phyloP scores from a whole-genome alignment of 2,329 filamentous ascomycete genomes.

The Venturia carpophila region DNA sequence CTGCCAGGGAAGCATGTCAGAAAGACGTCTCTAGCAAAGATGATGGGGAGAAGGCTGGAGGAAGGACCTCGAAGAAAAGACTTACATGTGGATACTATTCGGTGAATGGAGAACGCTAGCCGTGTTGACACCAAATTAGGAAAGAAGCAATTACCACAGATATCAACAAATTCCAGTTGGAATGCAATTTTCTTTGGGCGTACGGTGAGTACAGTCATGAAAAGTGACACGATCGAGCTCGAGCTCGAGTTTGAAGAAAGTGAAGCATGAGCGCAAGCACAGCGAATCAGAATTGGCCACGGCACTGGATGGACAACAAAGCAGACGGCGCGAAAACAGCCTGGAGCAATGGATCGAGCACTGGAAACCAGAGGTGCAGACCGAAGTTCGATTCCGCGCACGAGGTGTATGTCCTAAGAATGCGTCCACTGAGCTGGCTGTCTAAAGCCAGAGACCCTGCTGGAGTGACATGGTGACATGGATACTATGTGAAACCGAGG shows the following conservation, averaged over 20 bases:
- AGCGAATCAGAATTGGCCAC: slow-evolving; percentile 7
- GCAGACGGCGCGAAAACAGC: neutral
- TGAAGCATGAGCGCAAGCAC: slow-evolving; percentile 3
- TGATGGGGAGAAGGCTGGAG: neutral
- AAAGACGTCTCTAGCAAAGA: neutral
- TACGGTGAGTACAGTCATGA: neutral
- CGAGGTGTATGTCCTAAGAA: neutral
- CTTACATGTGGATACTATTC: slow-evolving; percentile 10
- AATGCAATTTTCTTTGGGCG: neutral
- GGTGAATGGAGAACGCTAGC: neutral
- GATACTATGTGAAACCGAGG: slow-evolving; percentile 10
- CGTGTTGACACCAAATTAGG: neutral
- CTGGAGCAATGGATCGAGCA: slow-evolving; percentile 3
- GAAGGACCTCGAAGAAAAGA: slow-evolving; percentile 4
- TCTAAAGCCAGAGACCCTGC: neutral
- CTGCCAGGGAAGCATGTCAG: slow-evolving; percentile 10
- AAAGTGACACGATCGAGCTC: neutral
- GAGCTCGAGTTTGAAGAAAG: neutral
- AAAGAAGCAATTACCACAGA: slow-evolving; percentile 9
- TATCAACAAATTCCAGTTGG: neutral
- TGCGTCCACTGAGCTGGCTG: slow-evolving; percentile 2
- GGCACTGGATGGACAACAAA: slow-evolving; percentile 8
- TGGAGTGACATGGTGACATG: slow-evolving; percentile 3
- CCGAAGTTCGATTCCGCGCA: neutral
- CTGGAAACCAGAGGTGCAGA: neutral